phyloP scores from a whole-genome alignment of 805 yeast species.

The Scheffersomyces stipitis region DNA sequence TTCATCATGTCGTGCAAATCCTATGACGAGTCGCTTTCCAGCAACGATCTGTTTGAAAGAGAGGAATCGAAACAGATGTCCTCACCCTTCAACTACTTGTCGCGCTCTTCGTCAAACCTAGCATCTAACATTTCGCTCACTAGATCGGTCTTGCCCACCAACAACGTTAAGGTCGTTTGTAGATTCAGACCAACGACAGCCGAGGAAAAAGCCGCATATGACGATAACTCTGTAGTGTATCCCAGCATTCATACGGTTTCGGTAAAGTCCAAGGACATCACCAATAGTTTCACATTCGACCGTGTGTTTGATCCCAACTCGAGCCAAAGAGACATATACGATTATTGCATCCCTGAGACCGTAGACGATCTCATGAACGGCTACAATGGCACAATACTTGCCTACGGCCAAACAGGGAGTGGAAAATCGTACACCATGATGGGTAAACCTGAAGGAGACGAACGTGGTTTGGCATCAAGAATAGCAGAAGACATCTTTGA shows the following conservation, averaged over 20 bases:
- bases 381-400: conserved; percentile 71
- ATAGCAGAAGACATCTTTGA: conserved; percentile 65
- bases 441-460: conserved; percentile 45
- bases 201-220: neutral
- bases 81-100: conserved; percentile 3
- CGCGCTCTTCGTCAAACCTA: neutral
- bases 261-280: conserved; percentile 25
- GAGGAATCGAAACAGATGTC: neutral
- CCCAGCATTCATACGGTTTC: conserved; percentile 27
- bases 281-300: conserved; percentile 58
- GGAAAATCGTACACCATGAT: conserved; percentile 80
- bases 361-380: conserved; percentile 74
- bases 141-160: conserved; percentile 6
- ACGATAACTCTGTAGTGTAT: conserved; percentile 12
- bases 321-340: conserved; percentile 58
- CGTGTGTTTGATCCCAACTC: conserved; percentile 54
- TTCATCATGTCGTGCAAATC: conserved; percentile 1
- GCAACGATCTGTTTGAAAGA: conserved; percentile 3
- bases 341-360: conserved; percentile 57
- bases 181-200: conserved; percentile 57
- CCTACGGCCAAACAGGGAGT: conserved; percentile 79
- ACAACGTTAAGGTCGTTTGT: conserved; percentile 65
- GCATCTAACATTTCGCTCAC: neutral
- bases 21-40: conserved; percentile 2
- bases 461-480: conserved; percentile 69